Percentiles rank a stretch among this genome's conserved stretches.
These are phyloP conservation scores for Crepidotus sp. DNA, from an alignment of 1,284 basidiomycete species.

Conservation along the genomic window DNA sequence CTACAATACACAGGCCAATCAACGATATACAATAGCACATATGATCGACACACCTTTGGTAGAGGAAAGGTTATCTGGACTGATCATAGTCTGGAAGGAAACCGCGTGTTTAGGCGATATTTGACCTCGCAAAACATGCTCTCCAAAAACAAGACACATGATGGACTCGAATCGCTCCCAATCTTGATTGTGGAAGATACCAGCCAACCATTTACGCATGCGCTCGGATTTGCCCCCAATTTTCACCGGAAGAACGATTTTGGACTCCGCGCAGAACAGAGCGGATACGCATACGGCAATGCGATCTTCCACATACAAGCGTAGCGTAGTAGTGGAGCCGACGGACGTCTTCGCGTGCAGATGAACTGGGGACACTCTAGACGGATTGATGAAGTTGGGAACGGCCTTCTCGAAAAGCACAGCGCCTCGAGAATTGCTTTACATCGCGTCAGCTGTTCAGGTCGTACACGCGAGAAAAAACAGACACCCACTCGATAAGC, in stretches of 20 bases:
- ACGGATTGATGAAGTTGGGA: neutral
- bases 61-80: neutral
- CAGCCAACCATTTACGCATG: neutral
- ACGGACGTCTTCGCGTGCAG: neutral
- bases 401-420: no score
- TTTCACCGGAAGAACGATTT: neutral
- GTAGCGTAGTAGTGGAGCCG: neutral
- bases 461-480: no score
- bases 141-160: neutral
- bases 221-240: neutral
- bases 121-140: neutral
- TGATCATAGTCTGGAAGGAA: conserved; percentile 1
- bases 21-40: no score
- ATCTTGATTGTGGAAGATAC: neutral
- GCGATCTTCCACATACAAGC: neutral
- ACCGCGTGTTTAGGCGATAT: neutral
- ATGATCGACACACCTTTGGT: neutral
- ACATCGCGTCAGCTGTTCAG: no score
- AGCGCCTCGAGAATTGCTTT: no score
- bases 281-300: conserved; percentile 1
- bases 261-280: neutral
- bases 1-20: neutral
- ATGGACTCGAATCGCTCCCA: conserved; percentile 2
- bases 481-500: neutral
- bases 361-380: neutral